A percentile compares a stretch with the other conserved stretches of the same genome.
Evolutionary conservation across 2,329 filamentous ascomycete species (phyloP).

Genomic region (Byssochlamys sp.): DNA sequence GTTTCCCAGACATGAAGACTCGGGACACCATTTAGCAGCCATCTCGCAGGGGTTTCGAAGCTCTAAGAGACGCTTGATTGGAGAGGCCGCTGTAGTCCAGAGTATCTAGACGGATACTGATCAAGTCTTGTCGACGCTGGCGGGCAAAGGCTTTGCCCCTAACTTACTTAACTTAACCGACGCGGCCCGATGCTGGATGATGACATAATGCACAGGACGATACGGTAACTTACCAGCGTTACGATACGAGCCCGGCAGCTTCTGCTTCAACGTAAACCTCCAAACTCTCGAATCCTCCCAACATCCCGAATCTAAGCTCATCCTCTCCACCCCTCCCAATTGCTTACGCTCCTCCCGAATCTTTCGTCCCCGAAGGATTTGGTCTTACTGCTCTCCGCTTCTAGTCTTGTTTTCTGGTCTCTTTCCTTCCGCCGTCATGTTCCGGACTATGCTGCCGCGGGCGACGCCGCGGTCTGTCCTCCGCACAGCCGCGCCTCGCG

Average conservation of each 20-base stretch:
- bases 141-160: not conserved
- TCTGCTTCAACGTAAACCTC: constrained; percentile 8
- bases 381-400: constrained; percentile 18
- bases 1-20: not conserved
- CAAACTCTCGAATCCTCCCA: constrained; percentile 15
- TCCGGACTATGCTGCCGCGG: constrained; percentile 44
- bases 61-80: not conserved
- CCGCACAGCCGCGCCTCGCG: constrained; percentile 28
- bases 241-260: constrained; percentile 11
- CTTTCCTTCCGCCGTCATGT: constrained; percentile 35
- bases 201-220: constrained; percentile 11
- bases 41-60: not conserved
- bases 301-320: constrained; percentile 10
- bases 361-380: constrained; percentile 17
- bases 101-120: not conserved
- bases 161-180: constrained; percentile 6
- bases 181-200: constrained; percentile 8
- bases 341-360: constrained; percentile 14
- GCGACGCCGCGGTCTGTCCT: constrained; percentile 36
- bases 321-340: constrained; percentile 7
- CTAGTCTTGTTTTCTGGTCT: constrained; percentile 15
- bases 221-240: constrained; percentile 12
- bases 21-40: not conserved
- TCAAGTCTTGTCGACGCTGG: not conserved
- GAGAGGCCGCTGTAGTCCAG: not conserved